Base-by-base conservation (phyloP, 2,329 filamentous ascomycete species). In the Coleophoma crateriformis region DNA sequence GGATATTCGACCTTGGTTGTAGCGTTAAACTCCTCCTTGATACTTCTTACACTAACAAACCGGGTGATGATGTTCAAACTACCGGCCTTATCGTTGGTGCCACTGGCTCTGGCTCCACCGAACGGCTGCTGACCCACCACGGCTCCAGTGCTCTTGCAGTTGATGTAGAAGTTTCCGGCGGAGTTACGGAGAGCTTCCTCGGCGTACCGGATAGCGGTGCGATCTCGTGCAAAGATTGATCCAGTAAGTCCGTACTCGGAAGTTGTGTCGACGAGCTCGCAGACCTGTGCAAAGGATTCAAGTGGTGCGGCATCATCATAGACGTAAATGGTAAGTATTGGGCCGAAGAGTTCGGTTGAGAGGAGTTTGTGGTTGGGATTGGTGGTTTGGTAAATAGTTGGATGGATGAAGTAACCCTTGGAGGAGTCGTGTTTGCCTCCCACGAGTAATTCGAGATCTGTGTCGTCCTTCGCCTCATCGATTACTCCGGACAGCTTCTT, bases 131-230 rank as follows among this genome's bases (percentile, higher is more conserved):
- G 85, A 13, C 83, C 84, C 7, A 87, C 84, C 20, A 88, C 82
- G 14, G 84, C 84, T 37, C 84, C 85, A 2, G 84, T 88, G 67
- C 81, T 85, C 78, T 91, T 91, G 74, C 84, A 87, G 72, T 91
- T 92, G 70, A 92, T 77, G 71, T 92, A 92, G 67, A 91, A 91
- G 73, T 92, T 92, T 39, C 88, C 88, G 0, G 88, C 87, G 0
- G 84, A 73, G 64, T 90, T 82, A 56, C 86, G 76, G 47, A 92
- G 74, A 53, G 75, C 78, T 58, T 90, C 80, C 67, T 90, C 87
- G 0, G 87, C 88, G 49, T 76, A 75, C 20, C 83, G 77, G 51
- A 90, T 71, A 13, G 77, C 84, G 43, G 75, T 69, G 38, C 88
- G 74, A 67, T 90, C 86, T 49, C 76, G 69, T 10, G 88, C 85